Evolutionary conservation across 208 protist species (phyloP), one percentile per base, ranked within the genome.

Genomic region (Leptomonas pyrrhocoris): DNA sequence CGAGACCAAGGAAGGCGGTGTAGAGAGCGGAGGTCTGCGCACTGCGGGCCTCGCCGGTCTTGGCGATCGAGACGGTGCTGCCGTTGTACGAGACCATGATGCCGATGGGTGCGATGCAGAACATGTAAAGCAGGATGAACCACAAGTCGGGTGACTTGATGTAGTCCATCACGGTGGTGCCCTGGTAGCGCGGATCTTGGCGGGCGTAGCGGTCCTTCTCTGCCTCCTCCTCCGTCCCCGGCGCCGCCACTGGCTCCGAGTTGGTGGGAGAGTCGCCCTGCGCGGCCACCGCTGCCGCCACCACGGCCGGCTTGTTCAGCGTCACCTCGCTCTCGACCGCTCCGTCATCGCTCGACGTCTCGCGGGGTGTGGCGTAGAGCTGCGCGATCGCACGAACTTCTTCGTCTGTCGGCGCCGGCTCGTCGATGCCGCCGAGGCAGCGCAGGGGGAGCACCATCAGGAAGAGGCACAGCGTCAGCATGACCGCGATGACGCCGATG

Each of bases 1-100:
- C 82, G 19, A 91, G 77, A 7, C 85, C 85, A 19, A 91, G 77
- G 56, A 91, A 91, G 31, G 85, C 79, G 7, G 85, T 91, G 80
- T 91, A 91, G 9, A 91, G 59, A 8, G 85, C 79, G 9, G 82
- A 83, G 13, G 74, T 30, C 31, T 68, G 60, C 21, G 15, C 12
- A 31, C 60, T 81, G 55, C 85, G 85, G 36, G 65, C 7, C 0
- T 80, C 28, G 13, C 85, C 85, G 15, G 74, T 70, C 13, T 79
- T 28, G 11, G 85, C 85, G 49, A 88, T 68, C 62, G 74, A 91
- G 54, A 91, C 86, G 62, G 81, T 91, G 63, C 68, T 73, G 28
- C 71, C 55, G 64, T 91, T 91, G 81, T 86, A 91, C 77, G 88
- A 83, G 30, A 91, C 80, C 16, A 91, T 74, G 49, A 49, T 53